These are phyloP conservation scores for Ascochyta lentis DNA, from an alignment of 2,329 filamentous ascomycete species.

Conservation along the genomic window DNA sequence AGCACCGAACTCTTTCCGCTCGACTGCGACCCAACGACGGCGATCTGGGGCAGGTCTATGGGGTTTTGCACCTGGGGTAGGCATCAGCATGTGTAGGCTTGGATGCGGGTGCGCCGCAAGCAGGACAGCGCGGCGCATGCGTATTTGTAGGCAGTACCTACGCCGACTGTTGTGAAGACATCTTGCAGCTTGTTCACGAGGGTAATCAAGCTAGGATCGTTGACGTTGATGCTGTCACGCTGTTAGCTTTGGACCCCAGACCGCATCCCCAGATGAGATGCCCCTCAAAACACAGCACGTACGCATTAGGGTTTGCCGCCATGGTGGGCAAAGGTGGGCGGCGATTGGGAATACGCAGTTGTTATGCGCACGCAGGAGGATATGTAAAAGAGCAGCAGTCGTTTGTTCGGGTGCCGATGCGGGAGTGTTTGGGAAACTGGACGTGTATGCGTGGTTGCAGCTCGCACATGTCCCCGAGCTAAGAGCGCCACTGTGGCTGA, in stretches of 20 bases:
- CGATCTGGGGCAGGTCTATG: slow-evolving; percentile 98
- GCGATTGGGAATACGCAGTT: slow-evolving; percentile 7
- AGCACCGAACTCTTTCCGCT: slow-evolving; percentile 99
- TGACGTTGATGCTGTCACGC: slow-evolving; percentile 69
- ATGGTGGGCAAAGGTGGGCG: slow-evolving; percentile 39
- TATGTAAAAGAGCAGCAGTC: slow-evolving; percentile 10
- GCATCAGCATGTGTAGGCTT: slow-evolving; percentile 41
- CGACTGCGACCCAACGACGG: slow-evolving; percentile 96
- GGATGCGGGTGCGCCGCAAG: slow-evolving; percentile 10
- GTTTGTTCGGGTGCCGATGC: slow-evolving; percentile 23
- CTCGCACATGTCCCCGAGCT: slow-evolving; percentile 21
- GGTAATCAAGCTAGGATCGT: slow-evolving; percentile 72
- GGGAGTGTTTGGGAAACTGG: slow-evolving; percentile 28
- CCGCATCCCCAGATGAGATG: slow-evolving; percentile 19
- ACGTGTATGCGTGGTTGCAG: slow-evolving; percentile 25
- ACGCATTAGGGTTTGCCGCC: slow-evolving; percentile 52
- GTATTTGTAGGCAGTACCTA: slow-evolving; percentile 52
- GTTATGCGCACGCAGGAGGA: slow-evolving; percentile 8
- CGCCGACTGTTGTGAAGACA: slow-evolving; percentile 96
- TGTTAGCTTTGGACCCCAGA: slow-evolving; percentile 37
- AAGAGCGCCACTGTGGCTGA: slow-evolving; percentile 18
- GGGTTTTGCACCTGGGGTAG: slow-evolving; percentile 84
- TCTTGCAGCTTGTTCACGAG: slow-evolving; percentile 99
- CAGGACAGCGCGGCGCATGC: slow-evolving; percentile 4
- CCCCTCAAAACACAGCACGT: slow-evolving; percentile 27